Percentiles rank a stretch among this genome's conserved stretches.
Conservation (phyloP, 257 asterid species). For the Osmanthus fragrans region DNA sequence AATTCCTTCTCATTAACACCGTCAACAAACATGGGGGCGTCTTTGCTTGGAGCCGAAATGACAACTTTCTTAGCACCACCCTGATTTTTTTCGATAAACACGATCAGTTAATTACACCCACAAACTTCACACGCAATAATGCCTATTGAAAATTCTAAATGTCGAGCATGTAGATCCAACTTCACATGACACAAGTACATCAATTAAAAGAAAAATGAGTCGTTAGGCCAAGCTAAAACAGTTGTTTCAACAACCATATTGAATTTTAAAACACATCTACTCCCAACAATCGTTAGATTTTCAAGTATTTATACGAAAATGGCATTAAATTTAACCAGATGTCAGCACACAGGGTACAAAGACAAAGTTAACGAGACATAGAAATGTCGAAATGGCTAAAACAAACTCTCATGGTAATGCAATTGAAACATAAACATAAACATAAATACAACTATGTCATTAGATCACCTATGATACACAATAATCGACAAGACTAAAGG, state of each 20-base stretch:
- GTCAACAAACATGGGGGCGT: conserved; percentile 84
- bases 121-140: not conserved
- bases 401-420: not conserved
- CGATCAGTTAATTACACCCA: conserved; percentile 15
- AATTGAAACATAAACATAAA: not conserved
- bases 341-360: not conserved
- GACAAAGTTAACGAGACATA: too few relatives aligned
- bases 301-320: not conserved
- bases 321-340: not conserved
- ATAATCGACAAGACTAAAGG: not conserved
- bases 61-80: conserved; percentile 91
- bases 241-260: too few relatives aligned
- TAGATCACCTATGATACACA: not conserved
- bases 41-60: conserved; percentile 78
- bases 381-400: not conserved
- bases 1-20: conserved; percentile 82
- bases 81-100: conserved; percentile 30
- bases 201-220: not conserved
- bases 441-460: not conserved
- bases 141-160: not conserved
- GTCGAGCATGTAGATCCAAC: too few relatives aligned
- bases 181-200: not conserved
- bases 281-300: too few relatives aligned
- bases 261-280: too few relatives aligned
- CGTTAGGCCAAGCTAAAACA: not conserved